A percentile compares a stretch with the other conserved stretches of the same genome.
Evolutionary conservation across 768 basidiomycete genomes (phyloP).

Genomic region (Mrakia blollopis): DNA sequence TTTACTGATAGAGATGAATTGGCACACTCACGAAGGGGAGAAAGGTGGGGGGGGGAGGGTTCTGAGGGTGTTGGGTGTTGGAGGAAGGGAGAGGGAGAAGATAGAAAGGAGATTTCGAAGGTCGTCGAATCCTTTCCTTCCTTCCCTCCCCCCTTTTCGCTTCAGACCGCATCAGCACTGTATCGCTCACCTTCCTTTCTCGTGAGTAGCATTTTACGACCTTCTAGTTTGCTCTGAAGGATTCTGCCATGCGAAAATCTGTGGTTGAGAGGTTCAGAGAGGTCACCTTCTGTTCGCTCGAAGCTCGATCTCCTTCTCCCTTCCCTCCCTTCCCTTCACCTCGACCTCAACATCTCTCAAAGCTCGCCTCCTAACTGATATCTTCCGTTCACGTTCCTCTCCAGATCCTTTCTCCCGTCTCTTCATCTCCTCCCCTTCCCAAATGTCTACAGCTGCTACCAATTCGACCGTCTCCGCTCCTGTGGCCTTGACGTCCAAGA

Average conservation of each 20-base stretch:
- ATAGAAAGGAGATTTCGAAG: not conserved
- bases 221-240: not conserved
- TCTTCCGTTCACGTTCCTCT: not conserved
- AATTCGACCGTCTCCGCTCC: slow-evolving; percentile 30
- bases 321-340: not conserved
- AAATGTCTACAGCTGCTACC: slow-evolving; percentile 26
- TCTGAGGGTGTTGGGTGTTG: not conserved
- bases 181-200: not conserved
- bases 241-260: not conserved
- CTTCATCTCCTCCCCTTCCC: not conserved
- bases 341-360: not conserved
- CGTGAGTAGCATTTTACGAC: not conserved
- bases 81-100: not conserved
- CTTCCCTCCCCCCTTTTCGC: not conserved
- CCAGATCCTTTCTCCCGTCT: not conserved
- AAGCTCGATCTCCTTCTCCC: not conserved
- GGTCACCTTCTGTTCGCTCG: not conserved
- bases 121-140: not conserved
- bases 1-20: no score
- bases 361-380: not conserved
- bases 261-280: not conserved
- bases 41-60: not conserved
- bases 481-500: slow-evolving; percentile 6
- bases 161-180: not conserved
- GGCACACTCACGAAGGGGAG: not conserved